Conservation (phyloP, 768 basidiomycete species). For the Pleurotus platypus region DNA sequence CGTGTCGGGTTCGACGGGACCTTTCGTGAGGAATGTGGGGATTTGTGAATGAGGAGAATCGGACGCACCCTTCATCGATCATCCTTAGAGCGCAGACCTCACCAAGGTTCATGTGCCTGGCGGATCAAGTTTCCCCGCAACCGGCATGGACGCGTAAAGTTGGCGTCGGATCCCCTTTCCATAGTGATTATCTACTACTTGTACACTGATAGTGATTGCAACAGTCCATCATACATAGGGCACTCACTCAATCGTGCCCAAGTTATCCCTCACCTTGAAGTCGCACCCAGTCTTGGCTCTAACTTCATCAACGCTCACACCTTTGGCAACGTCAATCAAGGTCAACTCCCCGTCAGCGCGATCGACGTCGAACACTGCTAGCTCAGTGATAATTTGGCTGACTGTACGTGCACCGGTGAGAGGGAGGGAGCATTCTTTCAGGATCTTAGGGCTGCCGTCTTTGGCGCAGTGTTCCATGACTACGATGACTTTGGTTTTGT, state of each 20-base stretch:
- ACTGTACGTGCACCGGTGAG: constrained; percentile 86
- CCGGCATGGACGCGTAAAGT: no score
- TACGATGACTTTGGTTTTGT: constrained; percentile 88
- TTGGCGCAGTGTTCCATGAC: constrained; percentile 90
- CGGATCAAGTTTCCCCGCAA: no score
- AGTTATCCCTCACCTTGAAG: constrained; percentile 56
- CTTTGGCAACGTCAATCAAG: constrained; percentile 81
- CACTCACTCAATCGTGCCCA: constrained; percentile 30
- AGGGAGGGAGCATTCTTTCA: constrained; percentile 77
- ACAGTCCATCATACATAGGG: no score
- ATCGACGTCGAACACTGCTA: constrained; percentile 89
- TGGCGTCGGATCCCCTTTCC: no score
- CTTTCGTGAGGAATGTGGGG: no score
- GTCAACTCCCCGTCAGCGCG: constrained; percentile 66
- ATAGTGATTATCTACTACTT: no score
- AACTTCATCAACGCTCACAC: constrained; percentile 80
- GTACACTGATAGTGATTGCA: no score
- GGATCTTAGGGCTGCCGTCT: constrained; percentile 86
- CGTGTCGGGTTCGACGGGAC: no score
- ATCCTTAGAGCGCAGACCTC: no score
- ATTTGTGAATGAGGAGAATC: no score
- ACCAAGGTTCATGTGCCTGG: no score
- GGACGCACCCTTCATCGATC: no score
- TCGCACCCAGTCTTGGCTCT: constrained; percentile 83
- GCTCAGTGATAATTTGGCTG: constrained; percentile 90